These are phyloP conservation scores for Alternaria viburni DNA, from an alignment of 2,329 filamentous ascomycete species.

Conservation along the genomic window DNA sequence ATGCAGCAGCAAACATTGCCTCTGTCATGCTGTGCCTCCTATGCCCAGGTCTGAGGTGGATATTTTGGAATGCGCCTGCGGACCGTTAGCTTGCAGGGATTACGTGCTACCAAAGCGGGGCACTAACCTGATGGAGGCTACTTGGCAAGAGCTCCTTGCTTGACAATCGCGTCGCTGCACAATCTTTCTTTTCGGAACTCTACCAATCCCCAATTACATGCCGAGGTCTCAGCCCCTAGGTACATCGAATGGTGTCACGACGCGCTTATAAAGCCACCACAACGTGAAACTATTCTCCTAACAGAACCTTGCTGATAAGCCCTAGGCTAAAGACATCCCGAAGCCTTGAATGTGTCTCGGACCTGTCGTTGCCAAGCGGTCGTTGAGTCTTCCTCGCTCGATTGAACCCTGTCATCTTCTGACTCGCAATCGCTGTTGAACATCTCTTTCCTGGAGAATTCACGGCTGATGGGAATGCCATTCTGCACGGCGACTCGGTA, in stretches of 20 bases:
- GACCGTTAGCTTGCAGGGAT: neutral
- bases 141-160: neutral
- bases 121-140: neutral
- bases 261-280: neutral
- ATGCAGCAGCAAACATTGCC: neutral
- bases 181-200: neutral
- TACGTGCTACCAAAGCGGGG: neutral
- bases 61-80: neutral
- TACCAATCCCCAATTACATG: neutral
- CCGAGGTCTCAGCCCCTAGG: neutral
- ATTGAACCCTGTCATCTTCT: neutral
- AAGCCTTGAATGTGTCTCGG: neutral
- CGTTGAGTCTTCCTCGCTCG: neutral
- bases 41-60: neutral
- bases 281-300: neutral
- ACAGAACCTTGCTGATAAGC: neutral
- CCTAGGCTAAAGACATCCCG: conserved; percentile 1
- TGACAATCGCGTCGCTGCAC: neutral
- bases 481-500: conserved; percentile 1
- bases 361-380: conserved; percentile 3
- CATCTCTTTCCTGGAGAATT: neutral
- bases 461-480: neutral
- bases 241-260: neutral
- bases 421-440: neutral
- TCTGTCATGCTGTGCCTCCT: neutral